Evolutionary conservation across 176 grass and related monocot genomes (phyloP).

Genomic region (Saccharum officinarum): DNA sequence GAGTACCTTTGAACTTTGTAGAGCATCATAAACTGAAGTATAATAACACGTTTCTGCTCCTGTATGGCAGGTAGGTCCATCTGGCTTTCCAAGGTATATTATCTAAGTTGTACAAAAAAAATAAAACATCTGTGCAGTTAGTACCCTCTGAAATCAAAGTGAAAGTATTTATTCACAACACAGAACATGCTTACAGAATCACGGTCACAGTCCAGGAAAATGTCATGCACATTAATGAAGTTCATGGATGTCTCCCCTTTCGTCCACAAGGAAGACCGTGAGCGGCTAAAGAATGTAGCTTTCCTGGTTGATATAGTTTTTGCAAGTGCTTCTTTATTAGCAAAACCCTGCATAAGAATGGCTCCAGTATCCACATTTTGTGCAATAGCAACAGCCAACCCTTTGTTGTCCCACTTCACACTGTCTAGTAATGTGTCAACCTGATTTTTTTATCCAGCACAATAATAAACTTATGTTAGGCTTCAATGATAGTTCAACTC

Average conservation of each 20-base stretch:
- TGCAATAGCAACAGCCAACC: slow-evolving; percentile 86
- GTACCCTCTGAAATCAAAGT: slow-evolving; percentile 1
- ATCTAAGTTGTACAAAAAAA: slow-evolving; percentile 51
- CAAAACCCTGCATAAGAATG: slow-evolving; percentile 97
- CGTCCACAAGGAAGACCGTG: slow-evolving; percentile 78
- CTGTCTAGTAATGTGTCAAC: slow-evolving; percentile 61
- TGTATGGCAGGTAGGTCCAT: slow-evolving; percentile 97
- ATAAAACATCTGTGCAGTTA: neutral
- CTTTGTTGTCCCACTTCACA: slow-evolving; percentile 91
- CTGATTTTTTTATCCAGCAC: slow-evolving; percentile 29
- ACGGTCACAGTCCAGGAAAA: slow-evolving; percentile 85
- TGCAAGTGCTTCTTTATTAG: slow-evolving; percentile 71
- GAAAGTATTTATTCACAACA: neutral
- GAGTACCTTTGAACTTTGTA: slow-evolving; percentile 69
- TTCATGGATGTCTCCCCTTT: slow-evolving; percentile 98
- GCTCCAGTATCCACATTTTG: slow-evolving; percentile 91
- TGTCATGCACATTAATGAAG: slow-evolving; percentile 89
- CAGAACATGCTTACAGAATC: slow-evolving; percentile 79
- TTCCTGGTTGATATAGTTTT: slow-evolving; percentile 71
- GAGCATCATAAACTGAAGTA: slow-evolving; percentile 73
- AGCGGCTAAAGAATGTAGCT: slow-evolving; percentile 94
- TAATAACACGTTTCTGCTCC: slow-evolving; percentile 89
- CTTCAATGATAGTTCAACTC: neutral
- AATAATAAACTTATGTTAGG: slow-evolving; percentile 2
- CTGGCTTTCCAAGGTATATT: slow-evolving; percentile 95